A percentile compares a stretch with the other conserved stretches of the same genome.
Conservation (phyloP, 2,329 filamentous ascomycete genomes). For the Thelonectria discophora region DNA sequence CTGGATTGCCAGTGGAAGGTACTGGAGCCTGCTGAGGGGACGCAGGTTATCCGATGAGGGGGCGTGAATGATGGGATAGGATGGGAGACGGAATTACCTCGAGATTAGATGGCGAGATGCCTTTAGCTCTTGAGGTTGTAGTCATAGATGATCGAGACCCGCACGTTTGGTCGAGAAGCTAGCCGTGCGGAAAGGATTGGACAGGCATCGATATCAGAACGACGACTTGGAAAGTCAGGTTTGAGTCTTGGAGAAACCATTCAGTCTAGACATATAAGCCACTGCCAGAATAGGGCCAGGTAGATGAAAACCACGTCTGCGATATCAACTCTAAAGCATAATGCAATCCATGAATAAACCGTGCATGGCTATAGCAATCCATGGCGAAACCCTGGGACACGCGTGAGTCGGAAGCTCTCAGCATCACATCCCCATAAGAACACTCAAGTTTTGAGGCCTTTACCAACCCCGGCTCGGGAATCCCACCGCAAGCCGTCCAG, state of each 20-base stretch:
- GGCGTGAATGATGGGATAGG: background rate
- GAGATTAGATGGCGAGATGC: background rate
- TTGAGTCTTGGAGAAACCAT: background rate
- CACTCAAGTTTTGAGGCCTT: constrained; percentile 17
- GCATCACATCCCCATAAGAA: background rate
- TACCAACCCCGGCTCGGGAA: background rate
- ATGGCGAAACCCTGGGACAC: background rate
- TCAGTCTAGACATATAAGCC: background rate
- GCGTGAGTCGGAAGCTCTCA: too few species aligned
- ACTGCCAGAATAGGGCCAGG: background rate
- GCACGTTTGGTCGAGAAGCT: constrained; percentile 8
- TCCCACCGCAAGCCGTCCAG: background rate
- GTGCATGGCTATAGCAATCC: background rate
- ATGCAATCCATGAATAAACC: constrained; percentile 5
- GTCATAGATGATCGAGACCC: constrained; percentile 11
- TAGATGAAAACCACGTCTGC: background rate
- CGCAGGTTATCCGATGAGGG: constrained; percentile 53
- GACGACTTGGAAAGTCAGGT: constrained; percentile 3
- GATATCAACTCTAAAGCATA: background rate
- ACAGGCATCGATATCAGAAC: background rate
- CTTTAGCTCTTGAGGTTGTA: constrained; percentile 12
- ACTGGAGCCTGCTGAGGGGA: constrained; percentile 85
- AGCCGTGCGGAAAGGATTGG: constrained; percentile 7
- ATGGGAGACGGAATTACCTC: background rate
- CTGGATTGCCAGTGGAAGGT: constrained; percentile 88